Evolutionary conservation across 2,329 filamentous ascomycete genomes (phyloP), one percentile per base, ranked within the genome.

Genomic region (Epichloe uncinata): DNA sequence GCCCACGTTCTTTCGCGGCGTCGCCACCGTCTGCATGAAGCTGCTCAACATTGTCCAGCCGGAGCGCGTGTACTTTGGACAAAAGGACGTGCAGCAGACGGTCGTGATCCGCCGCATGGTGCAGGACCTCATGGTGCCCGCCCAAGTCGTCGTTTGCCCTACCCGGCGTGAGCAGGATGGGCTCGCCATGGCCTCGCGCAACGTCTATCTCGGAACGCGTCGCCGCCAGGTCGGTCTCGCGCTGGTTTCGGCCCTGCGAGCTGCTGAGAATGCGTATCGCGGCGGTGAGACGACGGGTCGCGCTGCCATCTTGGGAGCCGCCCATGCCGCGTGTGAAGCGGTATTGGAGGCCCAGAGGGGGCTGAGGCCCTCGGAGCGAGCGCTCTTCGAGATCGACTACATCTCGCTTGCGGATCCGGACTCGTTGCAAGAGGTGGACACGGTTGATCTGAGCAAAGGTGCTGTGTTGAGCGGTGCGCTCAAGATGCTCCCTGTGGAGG

Each of bases 31-130:
- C 2, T 96, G 90, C 70, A 93, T 91, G 79, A 98, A 93, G 65
- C 66, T 72, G 22, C 72, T 72, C 62, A 71, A 70, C 55, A 64
- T 70, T 18, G 67, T 72, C 16, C 69, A 71, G 59, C 82, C 85
- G 0, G 82, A 88, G 52, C 73, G 77, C 4, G 85, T 85, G 18
- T 90, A 95, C 69, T 96, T 98, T 71, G 93, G 93, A 4, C 93
- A 97, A 67, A 98, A 98, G 70, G 93, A 98, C 65, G 81, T 96
- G 18, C 93, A 98, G 72, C 93, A 98, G 69, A 95, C 89, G 0
- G 86, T 95, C 16, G 79, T 98, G 11, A 86, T 98, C 60, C 82
- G 80, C 60, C 81, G 85, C 42, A 82, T 98, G 79, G 85, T 96
- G 34, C 76, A 81, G 56, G 93, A 98, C 66, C 90, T 98, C 56